A percentile compares a stretch with the other conserved stretches of the same genome.
phyloP scores from a whole-genome alignment of 345 rosid genomes.

The Syzygium aqueum region DNA sequence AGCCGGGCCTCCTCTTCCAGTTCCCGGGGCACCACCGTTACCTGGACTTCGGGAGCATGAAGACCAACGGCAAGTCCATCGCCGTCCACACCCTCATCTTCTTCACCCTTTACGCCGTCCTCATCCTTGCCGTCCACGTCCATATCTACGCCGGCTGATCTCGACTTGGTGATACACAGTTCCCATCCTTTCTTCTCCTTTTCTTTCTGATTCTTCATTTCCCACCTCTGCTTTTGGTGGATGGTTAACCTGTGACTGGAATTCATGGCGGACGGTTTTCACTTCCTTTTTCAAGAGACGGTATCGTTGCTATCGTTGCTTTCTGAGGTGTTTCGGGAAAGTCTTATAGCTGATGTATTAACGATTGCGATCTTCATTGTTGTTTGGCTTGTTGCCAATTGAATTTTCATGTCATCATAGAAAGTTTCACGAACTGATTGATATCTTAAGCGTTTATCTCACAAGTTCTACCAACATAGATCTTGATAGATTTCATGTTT shows the following conservation, averaged over 20 bases:
- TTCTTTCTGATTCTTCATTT: background rate
- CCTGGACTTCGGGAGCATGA: constrained; percentile 73
- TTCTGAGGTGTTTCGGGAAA: background rate
- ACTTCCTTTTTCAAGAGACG: background rate
- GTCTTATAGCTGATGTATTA: background rate
- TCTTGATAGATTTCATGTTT: background rate
- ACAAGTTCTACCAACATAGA: background rate
- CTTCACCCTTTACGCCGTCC: constrained; percentile 68
- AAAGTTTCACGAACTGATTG: background rate
- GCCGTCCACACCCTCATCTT: constrained; percentile 79
- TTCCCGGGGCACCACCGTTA: constrained; percentile 56
- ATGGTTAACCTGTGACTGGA: background rate
- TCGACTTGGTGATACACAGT: background rate
- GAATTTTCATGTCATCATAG: background rate
- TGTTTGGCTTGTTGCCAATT: background rate
- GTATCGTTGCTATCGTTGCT: background rate
- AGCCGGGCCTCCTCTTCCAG: constrained; percentile 81
- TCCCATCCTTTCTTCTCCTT: background rate
- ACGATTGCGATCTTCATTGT: background rate
- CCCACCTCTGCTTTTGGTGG: background rate
- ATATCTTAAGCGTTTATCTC: background rate
- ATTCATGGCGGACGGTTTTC: background rate
- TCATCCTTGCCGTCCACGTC: constrained; percentile 66
- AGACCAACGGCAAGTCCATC: constrained; percentile 92
- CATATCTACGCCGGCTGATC: constrained; percentile 78